Percentiles rank a stretch among this genome's conserved stretches.
Evolutionary conservation across 2,329 filamentous ascomycete genomes (phyloP).

Genomic region (Aspergillus piperis): DNA sequence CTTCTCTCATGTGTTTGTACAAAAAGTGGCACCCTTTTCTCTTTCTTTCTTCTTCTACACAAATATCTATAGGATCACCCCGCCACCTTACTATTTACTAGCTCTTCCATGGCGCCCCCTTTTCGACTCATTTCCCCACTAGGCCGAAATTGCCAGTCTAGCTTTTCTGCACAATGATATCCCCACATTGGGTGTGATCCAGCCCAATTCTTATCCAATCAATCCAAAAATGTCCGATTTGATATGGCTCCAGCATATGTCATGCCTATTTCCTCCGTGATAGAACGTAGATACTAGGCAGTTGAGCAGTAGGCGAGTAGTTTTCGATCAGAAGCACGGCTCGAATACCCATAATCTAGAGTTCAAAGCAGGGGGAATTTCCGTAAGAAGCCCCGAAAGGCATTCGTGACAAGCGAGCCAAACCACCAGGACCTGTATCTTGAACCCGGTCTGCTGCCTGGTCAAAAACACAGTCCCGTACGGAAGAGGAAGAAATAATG

Average conservation of each 20-base stretch:
- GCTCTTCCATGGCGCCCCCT: not conserved
- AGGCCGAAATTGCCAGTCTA: not conserved
- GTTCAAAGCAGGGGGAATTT: not conserved
- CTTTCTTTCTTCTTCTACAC: not conserved
- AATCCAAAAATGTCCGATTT: not conserved
- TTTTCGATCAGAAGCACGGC: not conserved
- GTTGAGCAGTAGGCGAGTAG: not conserved
- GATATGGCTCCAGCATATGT: not conserved
- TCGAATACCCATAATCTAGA: no score
- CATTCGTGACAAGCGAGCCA: not conserved
- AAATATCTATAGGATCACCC: no score
- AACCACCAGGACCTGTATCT: not conserved
- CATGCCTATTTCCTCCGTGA: no score
- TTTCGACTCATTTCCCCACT: not conserved
- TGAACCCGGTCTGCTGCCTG: not conserved
- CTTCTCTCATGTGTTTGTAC: not conserved
- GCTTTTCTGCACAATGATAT: not conserved
- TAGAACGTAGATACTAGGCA: not conserved
- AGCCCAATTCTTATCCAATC: not conserved
- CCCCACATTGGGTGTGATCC: not conserved
- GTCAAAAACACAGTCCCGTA: not conserved
- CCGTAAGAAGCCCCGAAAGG: not conserved
- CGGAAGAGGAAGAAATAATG: not conserved
- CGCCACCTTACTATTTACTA: not conserved
- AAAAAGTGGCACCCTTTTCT: not conserved